Percentiles rank a stretch among this genome's conserved stretches.
phyloP scores from a whole-genome alignment of 257 asterid species.

The Solanum bulbocastanum region DNA sequence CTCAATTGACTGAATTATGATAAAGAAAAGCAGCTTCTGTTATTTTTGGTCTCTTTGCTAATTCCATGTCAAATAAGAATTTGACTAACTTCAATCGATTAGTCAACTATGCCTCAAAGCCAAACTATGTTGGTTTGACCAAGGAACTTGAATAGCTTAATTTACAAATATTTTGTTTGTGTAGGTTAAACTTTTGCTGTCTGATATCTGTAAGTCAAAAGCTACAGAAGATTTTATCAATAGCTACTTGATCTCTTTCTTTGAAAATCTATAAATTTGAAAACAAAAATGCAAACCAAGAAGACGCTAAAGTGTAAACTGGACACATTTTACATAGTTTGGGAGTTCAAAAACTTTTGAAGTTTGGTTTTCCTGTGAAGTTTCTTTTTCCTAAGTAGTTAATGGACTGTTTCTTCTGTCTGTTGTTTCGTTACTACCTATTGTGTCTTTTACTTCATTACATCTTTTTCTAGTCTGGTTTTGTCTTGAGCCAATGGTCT shows the following conservation, averaged over 20 bases:
- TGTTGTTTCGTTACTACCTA: neutral
- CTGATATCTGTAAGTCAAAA: neutral
- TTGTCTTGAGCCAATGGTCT: neutral
- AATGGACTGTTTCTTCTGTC: neutral
- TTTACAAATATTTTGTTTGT: neutral
- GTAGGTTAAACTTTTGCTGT: neutral
- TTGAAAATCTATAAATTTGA: neutral
- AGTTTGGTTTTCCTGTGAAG: neutral
- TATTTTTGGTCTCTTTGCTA: neutral
- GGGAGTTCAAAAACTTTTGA: neutral
- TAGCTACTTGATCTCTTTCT: neutral
- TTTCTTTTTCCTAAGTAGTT: neutral
- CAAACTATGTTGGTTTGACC: neutral
- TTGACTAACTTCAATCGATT: neutral
- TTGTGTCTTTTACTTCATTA: neutral
- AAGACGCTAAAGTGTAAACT: neutral
- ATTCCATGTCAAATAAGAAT: neutral
- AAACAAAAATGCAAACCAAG: neutral
- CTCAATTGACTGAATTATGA: neutral
- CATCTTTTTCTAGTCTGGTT: neutral
- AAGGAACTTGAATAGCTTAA: neutral
- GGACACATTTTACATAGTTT: neutral
- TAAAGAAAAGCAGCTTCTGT: neutral
- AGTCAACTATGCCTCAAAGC: neutral
- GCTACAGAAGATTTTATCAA: neutral